A percentile compares a stretch with the other conserved stretches of the same genome.
phyloP scores from a whole-genome alignment of 2,329 filamentous ascomycete genomes.

The Hypoxylon sp. region DNA sequence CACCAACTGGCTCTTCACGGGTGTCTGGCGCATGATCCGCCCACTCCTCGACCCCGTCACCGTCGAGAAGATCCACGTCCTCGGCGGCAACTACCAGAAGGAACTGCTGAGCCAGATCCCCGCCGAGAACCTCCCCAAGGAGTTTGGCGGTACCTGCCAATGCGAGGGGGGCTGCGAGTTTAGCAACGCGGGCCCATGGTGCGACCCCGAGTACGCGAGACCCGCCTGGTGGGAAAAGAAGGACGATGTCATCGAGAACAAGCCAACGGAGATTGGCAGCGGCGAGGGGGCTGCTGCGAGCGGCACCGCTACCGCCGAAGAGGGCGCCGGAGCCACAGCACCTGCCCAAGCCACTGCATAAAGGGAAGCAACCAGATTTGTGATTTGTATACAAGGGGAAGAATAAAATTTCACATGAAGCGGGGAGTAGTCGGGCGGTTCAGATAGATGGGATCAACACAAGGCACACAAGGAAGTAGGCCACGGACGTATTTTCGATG shows the following conservation, averaged over 20 bases:
- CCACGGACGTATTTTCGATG: constrained; percentile 24
- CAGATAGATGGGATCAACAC: constrained; percentile 32
- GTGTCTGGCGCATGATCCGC: constrained; percentile 88
- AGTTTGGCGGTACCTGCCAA: constrained; percentile 85
- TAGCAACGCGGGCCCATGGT: constrained; percentile 93
- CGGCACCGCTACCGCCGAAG: constrained; percentile 49
- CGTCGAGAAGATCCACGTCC: constrained; percentile 93
- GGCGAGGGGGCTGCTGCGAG: constrained; percentile 49
- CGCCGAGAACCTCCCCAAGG: constrained; percentile 87
- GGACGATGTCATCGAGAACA: constrained; percentile 51
- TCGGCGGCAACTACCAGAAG: constrained; percentile 83
- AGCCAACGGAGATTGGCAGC: constrained; percentile 49
- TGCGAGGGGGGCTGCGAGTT: constrained; percentile 86
- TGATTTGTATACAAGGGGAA: constrained; percentile 30
- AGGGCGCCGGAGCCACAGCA: constrained; percentile 33
- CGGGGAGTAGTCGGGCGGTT: constrained; percentile 22
- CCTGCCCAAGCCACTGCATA: constrained; percentile 50
- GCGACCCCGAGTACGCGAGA: constrained; percentile 74
- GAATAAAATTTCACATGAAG: constrained; percentile 24
- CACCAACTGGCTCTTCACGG: constrained; percentile 93
- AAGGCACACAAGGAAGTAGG: constrained; percentile 10
- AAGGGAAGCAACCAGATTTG: constrained; percentile 5
- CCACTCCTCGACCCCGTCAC: constrained; percentile 97
- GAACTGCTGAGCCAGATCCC: constrained; percentile 88
- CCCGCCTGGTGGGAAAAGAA: constrained; percentile 73